Base-by-base conservation (phyloP, 2,329 filamentous ascomycete genomes). In the Saccharata proteae region DNA sequence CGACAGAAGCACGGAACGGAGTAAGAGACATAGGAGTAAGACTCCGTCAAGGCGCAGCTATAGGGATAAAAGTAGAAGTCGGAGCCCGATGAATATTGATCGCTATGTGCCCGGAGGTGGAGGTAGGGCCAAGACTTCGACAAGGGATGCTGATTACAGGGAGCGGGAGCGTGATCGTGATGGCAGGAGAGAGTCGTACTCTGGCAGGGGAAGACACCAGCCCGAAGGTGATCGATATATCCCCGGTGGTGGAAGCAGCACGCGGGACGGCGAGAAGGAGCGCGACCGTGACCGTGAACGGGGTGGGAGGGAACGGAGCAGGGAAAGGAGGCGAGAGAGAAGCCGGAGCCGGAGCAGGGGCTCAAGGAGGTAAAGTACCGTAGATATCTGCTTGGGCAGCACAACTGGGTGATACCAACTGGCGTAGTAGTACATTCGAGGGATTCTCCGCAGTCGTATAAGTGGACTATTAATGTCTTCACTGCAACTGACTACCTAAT, bases 151-250 rank as follows among this genome's bases (percentile, higher is more conserved):
- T 40, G 37, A 51, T 51, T 35, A 45, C 43, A 14, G 45, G 44
- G 60, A 59, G 11, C 46, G 59, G 6, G 57, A 59, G 11, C 49
- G 59, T 3, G 59, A 64, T 13, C 52, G 60, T 11, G 58, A 57
- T 13, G 48, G 51, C 4, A 51, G 54, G 37, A 45, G 51, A 15
- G 55, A 54, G 25, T 42, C 49, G 9, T 48, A 48, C 17, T 41
- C 40, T 29, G 14, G 38, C 39, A 19, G 33, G 33, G 35, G 36
- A 35, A 3, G 44, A 43, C 17, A 26, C 12, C 16, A 18, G 11
- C 11, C 10, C 17, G 32, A 30, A 9, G 25, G 28, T 26, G 56
- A 59, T 42, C 47, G 56, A 5, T 58, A 58, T 34, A 46, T 58
- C 4, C 56, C 56, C 26, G 50, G 54, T 16, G 49, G 52, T 16